Evolutionary conservation across 768 basidiomycete species (phyloP), one percentile per base, ranked within the genome.

Genomic region (Megacollybia marginata): DNA sequence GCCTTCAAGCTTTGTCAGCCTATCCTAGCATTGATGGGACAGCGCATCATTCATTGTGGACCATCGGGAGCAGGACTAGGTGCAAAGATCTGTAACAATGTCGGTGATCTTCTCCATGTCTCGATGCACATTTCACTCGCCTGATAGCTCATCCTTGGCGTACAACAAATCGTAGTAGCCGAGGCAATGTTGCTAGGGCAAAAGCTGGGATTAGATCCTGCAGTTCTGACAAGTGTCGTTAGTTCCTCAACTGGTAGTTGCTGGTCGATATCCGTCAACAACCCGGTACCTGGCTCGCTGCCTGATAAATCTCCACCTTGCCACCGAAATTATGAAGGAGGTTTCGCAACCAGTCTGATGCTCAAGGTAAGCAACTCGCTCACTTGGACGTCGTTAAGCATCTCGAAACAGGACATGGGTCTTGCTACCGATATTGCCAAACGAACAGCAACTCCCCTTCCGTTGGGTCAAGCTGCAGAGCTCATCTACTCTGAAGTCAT

Each of bases 71-170:
- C 86, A 2, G 92, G 92, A 1, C 68, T 94, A 9, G 90, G 80
- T 1, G 90, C 91, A 2, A 94, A 94, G 69, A 91, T 94, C 34
- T 92, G 89, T 69, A 94, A 93, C 66, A 94, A 94, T 64, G 76
- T 81, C 51, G 57, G 65, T 71, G 5, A 64, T 68, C 20, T 62
- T 62, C 44, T 49, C 46, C 13, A 13, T 38, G 44, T 18, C 13
- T 7, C 13, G 43, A 49, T 10, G 43, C 18, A 4, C 45, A 32
- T 31, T 44, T 62, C 35, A 44, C 33, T 40, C 40, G n/a, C 51
- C 48, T 31, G 12, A 50, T 44, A 83, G 63, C 70, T 84, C 28
- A 71, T 87, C 20, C 68, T 88, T 38, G 88, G 85, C 4, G 84
- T 88, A 3, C 76, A 92, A 58, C 90, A 92, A 65, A 80, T 91